Evolutionary conservation across 164 flowering plant genomes (phyloP).

Genomic region (Aristolochia contorta): DNA sequence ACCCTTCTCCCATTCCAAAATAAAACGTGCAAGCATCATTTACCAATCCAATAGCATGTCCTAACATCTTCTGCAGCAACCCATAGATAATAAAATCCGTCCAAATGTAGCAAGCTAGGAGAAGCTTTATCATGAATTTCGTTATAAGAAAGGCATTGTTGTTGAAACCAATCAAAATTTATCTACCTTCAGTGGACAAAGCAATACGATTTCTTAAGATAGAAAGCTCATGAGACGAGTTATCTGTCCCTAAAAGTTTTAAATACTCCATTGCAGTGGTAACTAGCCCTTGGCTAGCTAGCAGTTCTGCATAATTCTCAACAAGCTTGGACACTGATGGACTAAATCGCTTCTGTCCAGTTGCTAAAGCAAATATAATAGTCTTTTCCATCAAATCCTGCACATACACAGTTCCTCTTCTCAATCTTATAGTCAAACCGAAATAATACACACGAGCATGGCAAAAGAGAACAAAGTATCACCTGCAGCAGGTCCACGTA

Average conservation of each 20-base stretch:
- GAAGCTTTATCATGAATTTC: no score
- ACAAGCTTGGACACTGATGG: conserved; percentile 74
- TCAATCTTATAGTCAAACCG: not conserved
- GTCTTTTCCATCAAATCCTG: conserved; percentile 99
- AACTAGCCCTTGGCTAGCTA: conserved; percentile 89
- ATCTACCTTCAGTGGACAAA: conserved; percentile 53
- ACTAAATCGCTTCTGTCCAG: conserved; percentile 80
- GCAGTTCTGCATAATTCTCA: conserved; percentile 92
- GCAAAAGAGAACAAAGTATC: not conserved
- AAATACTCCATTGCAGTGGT: conserved; percentile 85
- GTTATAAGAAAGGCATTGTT: not conserved
- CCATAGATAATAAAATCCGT: no score
- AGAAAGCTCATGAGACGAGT: conserved; percentile 70
- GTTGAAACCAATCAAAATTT: not conserved
- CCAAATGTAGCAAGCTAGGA: no score
- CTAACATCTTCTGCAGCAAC: no score
- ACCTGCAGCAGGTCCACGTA: conserved; percentile 94
- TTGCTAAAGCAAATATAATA: conserved; percentile 79
- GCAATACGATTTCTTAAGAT: conserved; percentile 78
- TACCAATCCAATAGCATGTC: no score
- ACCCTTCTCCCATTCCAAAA: no score
- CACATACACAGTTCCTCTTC: not conserved
- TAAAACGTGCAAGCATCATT: no score
- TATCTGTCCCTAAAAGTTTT: conserved; percentile 76
- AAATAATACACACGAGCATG: not conserved